Evolutionary conservation across 257 asterid species (phyloP).

Genomic region (Primulina tabacum): DNA sequence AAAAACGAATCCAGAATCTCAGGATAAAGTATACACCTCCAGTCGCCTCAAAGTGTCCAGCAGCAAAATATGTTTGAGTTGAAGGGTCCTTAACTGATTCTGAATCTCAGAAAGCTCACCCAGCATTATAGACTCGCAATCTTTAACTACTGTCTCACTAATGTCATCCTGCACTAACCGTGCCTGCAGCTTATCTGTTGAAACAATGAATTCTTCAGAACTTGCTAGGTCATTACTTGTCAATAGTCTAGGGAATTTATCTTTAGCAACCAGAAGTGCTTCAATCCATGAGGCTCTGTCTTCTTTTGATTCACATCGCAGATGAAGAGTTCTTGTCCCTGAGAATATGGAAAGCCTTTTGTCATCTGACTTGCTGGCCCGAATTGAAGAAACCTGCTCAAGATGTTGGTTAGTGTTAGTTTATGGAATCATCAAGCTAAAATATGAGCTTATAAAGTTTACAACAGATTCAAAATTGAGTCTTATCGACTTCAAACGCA

Average conservation of each 20-base stretch:
- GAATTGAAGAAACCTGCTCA: conserved; percentile 89
- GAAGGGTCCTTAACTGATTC: conserved; percentile 74
- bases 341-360: conserved; percentile 92
- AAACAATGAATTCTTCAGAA: conserved; percentile 77
- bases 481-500: background rate
- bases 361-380: conserved; percentile 96
- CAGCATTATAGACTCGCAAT: conserved; percentile 80
- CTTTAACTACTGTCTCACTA: conserved; percentile 64
- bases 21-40: conserved; percentile 57
- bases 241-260: conserved; percentile 81
- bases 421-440: conserved; percentile 12
- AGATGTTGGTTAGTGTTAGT: conserved; percentile 23
- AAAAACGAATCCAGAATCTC: conserved; percentile 28
- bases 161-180: conserved; percentile 73
- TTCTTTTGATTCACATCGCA: conserved; percentile 87
- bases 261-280: conserved; percentile 86
- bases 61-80: conserved; percentile 77
- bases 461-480: background rate
- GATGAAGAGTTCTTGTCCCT: conserved; percentile 92
- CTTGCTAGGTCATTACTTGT: conserved; percentile 77
- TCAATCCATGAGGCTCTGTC: conserved; percentile 92
- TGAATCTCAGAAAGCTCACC: conserved; percentile 78
- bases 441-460: conserved; percentile 7
- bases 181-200: conserved; percentile 73
- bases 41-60: conserved; percentile 85